These are phyloP conservation scores for Xerocomus potaroensis DNA, from an alignment of 768 basidiomycete genomes.

Conservation along the genomic window DNA sequence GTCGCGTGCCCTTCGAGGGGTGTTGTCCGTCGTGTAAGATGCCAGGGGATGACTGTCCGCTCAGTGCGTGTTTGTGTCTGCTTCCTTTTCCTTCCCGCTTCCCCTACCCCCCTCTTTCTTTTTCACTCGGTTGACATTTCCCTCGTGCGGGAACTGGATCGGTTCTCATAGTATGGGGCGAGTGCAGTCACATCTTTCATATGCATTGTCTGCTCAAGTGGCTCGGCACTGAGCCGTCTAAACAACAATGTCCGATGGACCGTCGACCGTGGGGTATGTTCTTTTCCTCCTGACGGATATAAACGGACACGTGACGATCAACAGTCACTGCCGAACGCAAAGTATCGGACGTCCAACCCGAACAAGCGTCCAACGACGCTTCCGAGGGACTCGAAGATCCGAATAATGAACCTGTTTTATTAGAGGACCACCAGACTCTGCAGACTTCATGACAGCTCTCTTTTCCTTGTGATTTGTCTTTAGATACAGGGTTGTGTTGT, in stretches of 20 bases:
- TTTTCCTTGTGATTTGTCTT: too few relatives aligned
- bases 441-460: too few relatives aligned
- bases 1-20: constrained; percentile 87
- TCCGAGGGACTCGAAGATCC: too few relatives aligned
- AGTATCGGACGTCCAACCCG: neutral
- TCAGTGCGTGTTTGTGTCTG: too few relatives aligned
- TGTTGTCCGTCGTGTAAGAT: constrained; percentile 96
- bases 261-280: constrained; percentile 83
- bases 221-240: constrained; percentile 85
- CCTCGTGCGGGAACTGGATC: neutral
- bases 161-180: constrained; percentile 97
- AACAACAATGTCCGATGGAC: constrained; percentile 99
- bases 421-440: too few relatives aligned
- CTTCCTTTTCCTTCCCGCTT: too few relatives aligned
- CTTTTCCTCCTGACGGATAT: neutral
- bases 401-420: too few relatives aligned
- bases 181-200: constrained; percentile 96
- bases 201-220: constrained; percentile 98
- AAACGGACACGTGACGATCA: too few relatives aligned
- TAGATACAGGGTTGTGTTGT: too few relatives aligned
- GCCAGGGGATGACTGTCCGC: constrained; percentile 92
- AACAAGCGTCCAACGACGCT: neutral
- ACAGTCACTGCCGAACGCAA: constrained; percentile 58
- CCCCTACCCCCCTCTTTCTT: too few relatives aligned
- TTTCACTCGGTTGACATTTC: neutral